These are phyloP conservation scores for Tetradesmus lagerheimii DNA, from an alignment of 139 green algal genomes.

Conservation along the genomic window DNA sequence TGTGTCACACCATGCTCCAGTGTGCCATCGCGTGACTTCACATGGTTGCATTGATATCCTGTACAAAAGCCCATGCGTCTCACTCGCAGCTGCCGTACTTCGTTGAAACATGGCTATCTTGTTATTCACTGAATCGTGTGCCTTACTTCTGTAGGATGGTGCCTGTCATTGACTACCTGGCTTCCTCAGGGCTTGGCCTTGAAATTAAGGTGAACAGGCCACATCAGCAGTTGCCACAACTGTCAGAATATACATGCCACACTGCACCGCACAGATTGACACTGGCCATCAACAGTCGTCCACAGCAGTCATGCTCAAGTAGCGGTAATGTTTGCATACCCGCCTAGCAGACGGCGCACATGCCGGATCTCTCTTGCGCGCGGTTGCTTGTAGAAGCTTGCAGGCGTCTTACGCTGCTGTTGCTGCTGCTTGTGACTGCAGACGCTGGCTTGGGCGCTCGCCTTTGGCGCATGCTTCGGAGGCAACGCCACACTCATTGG, in stretches of 20 bases:
- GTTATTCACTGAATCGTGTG: background rate
- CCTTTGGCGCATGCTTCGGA: slow-evolving; percentile 57
- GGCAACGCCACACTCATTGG: slow-evolving; percentile 57
- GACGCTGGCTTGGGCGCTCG: slow-evolving; percentile 48
- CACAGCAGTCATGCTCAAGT: too few relatives aligned
- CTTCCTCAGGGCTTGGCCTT: slow-evolving; percentile 53
- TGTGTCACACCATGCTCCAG: too few relatives aligned
- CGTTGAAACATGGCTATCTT: background rate
- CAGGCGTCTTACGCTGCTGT: background rate
- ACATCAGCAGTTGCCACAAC: background rate
- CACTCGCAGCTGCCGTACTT: background rate
- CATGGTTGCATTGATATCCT: too few relatives aligned
- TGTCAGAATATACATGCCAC: background rate
- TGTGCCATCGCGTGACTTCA: too few relatives aligned
- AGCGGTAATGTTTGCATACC: too few relatives aligned
- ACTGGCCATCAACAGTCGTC: too few relatives aligned
- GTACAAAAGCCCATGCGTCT: too few relatives aligned
- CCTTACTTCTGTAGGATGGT: slow-evolving; percentile 28
- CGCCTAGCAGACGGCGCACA: too few relatives aligned
- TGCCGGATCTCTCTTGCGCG: too few relatives aligned
- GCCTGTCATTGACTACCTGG: slow-evolving; percentile 64
- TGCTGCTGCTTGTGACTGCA: background rate
- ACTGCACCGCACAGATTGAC: too few relatives aligned
- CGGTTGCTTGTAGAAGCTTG: too few relatives aligned
- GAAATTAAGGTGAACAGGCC: slow-evolving; percentile 7